phyloP scores from a whole-genome alignment of 2,329 filamentous ascomycete species.

The Scedosporium apiospermum region DNA sequence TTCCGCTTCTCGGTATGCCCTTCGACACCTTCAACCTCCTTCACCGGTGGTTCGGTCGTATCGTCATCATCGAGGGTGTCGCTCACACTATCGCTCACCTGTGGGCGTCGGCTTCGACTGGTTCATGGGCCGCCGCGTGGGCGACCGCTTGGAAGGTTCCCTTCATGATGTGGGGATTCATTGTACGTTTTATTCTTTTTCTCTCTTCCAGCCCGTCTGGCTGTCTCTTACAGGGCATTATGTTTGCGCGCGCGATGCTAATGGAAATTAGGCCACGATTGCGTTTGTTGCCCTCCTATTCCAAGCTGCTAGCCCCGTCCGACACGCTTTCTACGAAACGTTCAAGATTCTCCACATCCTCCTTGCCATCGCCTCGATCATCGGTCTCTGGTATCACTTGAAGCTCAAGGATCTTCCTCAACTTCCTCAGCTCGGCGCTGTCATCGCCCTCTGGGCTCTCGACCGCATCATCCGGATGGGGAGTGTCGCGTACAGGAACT shows the following conservation, averaged over 20 bases:
- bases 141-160: slow-evolving; percentile 3
- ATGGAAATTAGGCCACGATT: slow-evolving; percentile 35
- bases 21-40: slow-evolving; percentile 89
- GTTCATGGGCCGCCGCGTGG: background rate
- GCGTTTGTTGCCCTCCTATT: slow-evolving; percentile 55
- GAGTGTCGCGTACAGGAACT: slow-evolving; percentile 54
- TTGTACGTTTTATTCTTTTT: background rate
- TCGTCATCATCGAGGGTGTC: slow-evolving; percentile 58
- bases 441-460: slow-evolving; percentile 56
- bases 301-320: slow-evolving; percentile 60
- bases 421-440: slow-evolving; percentile 48
- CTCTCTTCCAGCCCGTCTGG: background rate
- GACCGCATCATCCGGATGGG: slow-evolving; percentile 54
- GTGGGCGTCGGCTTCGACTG: slow-evolving; percentile 3
- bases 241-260: background rate
- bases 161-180: slow-evolving; percentile 5
- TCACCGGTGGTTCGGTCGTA: slow-evolving; percentile 66
- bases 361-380: slow-evolving; percentile 48
- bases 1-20: slow-evolving; percentile 70
- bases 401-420: slow-evolving; percentile 44
- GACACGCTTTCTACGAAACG: slow-evolving; percentile 71
- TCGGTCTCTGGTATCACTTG: slow-evolving; percentile 59
- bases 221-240: too few species aligned
- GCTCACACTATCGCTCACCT: slow-evolving; percentile 47
- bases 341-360: slow-evolving; percentile 67